These are phyloP conservation scores for Asterella californica DNA, from an alignment of 225 moss, liverwort and hornwort species.

Conservation along the genomic window DNA sequence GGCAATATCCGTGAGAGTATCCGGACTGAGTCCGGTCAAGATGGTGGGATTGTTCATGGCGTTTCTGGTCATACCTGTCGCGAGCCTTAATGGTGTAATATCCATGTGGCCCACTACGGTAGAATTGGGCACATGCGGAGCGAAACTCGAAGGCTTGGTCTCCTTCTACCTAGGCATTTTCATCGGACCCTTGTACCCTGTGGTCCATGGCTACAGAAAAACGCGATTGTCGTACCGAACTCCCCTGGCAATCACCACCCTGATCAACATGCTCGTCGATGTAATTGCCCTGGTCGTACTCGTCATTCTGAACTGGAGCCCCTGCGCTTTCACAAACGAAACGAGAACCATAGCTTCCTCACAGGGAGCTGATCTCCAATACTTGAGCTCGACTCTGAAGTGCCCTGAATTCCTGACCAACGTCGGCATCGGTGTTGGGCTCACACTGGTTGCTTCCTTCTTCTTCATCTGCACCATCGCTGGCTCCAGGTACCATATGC, in stretches of 20 bases:
- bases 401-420: conserved; percentile 7
- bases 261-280: conserved; percentile 19
- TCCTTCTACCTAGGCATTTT: neutral
- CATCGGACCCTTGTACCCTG: conserved; percentile 21
- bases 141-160: neutral
- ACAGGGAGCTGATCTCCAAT: neutral
- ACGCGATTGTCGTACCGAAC: conserved; percentile 1
- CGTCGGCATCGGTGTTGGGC: neutral
- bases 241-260: conserved; percentile 6
- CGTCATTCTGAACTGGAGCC: neutral
- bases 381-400: conserved; percentile 10
- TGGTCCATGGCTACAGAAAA: conserved; percentile 13
- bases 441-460: neutral
- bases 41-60: neutral
- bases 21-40: neutral
- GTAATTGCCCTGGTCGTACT: neutral
- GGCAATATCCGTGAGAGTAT: neutral
- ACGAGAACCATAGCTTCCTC: neutral
- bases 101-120: neutral
- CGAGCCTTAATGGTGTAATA: neutral
- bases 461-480: conserved; percentile 4
- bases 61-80: neutral
- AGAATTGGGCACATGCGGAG: neutral
- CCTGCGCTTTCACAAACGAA: neutral
- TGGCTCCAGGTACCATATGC: neutral